Evolutionary conservation across 2,329 filamentous ascomycete species (phyloP), one percentile per base, ranked within the genome.

Genomic region (Phyllosticta paracitricarpa): DNA sequence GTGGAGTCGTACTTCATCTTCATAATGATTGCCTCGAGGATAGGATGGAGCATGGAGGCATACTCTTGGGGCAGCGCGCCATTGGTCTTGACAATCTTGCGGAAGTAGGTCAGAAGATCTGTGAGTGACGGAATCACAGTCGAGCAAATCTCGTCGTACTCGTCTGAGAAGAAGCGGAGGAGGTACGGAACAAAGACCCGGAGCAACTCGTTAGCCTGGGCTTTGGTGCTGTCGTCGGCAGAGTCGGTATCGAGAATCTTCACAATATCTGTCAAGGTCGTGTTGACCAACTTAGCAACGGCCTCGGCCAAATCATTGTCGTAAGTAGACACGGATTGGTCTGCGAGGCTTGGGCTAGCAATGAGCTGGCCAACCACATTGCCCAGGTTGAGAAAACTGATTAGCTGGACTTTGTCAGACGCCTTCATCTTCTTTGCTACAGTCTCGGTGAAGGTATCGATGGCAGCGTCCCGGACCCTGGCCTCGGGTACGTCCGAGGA

Each of bases 1-100:
- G 93, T 97, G 71, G 97, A 93, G 68, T 99, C 94, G 70, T 96
- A 97, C 71, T 93, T 88, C 91, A 97, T 97, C 78, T 99, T 99
- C 61, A 84, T 81, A 63, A 99, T 89, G 68, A 97, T 93, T 60
- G 91, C 91, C 72, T 96, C 90, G 62, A 99, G 79, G 58, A 97
- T 91, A 4, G 91, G 89, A 26, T 89, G 84, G 12, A 99, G 81
- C 82, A 96, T 94, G 58, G 84, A 81, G n/a, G 84, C 81, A 73
- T 96, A 94, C 61, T 89, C 84, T 56, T 82, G 77, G 19, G 89
- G 86, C n/a, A 95, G 79, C 22, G 84, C 80, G 12, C 80, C 79
- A 40, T 79, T 82, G 58, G 76, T 73, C 69, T 83, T 85, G 64
- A 87, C 83, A 48, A 91, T 80, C 74, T 92, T 96, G 62, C 94